phyloP scores from a whole-genome alignment of 179 eudicot genomes.

The Beta macrorhiza region DNA sequence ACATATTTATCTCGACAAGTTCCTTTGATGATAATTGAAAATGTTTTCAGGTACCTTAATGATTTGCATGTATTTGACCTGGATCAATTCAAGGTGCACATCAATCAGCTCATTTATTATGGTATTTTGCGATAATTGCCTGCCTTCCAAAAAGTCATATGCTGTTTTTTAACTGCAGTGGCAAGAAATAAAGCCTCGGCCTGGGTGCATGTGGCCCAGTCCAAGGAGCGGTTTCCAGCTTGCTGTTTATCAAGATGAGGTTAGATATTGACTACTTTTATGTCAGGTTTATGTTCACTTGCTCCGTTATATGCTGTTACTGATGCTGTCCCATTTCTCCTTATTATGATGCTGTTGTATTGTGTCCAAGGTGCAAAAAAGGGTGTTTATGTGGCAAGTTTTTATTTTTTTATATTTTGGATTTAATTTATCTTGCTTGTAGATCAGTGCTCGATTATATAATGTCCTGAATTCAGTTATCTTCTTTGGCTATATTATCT shows the following conservation, averaged over 20 bases:
- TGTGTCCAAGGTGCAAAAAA: not conserved
- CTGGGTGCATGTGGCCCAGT: conserved; percentile 95
- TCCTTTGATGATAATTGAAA: not conserved
- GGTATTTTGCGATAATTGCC: not conserved
- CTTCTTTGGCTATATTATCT: not conserved
- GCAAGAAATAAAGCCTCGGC: conserved; percentile 93
- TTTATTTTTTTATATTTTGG: not conserved
- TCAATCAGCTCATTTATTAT: conserved; percentile 1
- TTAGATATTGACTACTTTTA: conserved; percentile 28
- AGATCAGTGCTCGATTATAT: not conserved
- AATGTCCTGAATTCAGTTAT: not conserved
- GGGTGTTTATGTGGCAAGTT: not conserved
- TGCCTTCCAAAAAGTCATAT: conserved; percentile 10
- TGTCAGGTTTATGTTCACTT: not conserved
- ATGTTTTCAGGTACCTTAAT: conserved; percentile 70
- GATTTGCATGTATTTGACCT: conserved; percentile 94
- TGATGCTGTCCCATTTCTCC: not conserved
- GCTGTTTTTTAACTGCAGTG: conserved; percentile 50
- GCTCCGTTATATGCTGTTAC: not conserved
- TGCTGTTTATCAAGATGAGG: conserved; percentile 93
- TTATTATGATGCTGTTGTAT: not conserved
- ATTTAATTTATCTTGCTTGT: not conserved
- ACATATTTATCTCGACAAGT: conserved; percentile 10
- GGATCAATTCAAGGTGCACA: conserved; percentile 85
- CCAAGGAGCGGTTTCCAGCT: conserved; percentile 95